Evolutionary conservation across 1,139 yeast genomes (phyloP).

Genomic region (Diutina rugosa): DNA sequence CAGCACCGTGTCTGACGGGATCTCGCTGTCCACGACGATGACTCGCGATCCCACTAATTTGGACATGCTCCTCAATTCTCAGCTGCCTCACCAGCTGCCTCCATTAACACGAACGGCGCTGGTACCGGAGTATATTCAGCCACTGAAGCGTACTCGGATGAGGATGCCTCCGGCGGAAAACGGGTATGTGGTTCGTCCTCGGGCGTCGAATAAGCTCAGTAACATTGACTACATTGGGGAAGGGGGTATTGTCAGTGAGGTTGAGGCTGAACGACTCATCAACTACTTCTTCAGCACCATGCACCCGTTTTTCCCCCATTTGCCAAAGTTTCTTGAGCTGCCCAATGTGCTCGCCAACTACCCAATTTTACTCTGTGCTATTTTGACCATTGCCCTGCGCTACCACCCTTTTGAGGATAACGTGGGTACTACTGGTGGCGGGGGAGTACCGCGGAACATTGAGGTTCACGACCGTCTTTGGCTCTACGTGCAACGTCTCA

Average conservation of each 20-base stretch:
- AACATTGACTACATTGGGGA: conserved; percentile 57
- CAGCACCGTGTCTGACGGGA: background rate
- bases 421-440: conserved; percentile 12
- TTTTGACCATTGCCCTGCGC: conserved; percentile 67
- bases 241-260: conserved; percentile 49
- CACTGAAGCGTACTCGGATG: conserved; percentile 8
- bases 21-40: background rate
- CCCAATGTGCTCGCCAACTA: conserved; percentile 58
- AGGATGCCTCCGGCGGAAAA: conserved; percentile 35
- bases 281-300: conserved; percentile 59
- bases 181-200: conserved; percentile 38
- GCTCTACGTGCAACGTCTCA: conserved; percentile 70
- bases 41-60: background rate
- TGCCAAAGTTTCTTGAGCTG: conserved; percentile 62
- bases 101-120: background rate
- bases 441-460: conserved; percentile 22
- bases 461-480: conserved; percentile 69
- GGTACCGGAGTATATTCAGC: background rate
- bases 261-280: conserved; percentile 54
- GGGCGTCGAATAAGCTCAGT: conserved; percentile 35
- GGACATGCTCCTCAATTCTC: background rate
- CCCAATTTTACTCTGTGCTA: conserved; percentile 71
- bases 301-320: conserved; percentile 85
- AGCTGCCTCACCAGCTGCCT: background rate
- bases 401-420: conserved; percentile 39